phyloP scores from a whole-genome alignment of 257 asterid genomes.

The Solanum megistacrolobum region DNA sequence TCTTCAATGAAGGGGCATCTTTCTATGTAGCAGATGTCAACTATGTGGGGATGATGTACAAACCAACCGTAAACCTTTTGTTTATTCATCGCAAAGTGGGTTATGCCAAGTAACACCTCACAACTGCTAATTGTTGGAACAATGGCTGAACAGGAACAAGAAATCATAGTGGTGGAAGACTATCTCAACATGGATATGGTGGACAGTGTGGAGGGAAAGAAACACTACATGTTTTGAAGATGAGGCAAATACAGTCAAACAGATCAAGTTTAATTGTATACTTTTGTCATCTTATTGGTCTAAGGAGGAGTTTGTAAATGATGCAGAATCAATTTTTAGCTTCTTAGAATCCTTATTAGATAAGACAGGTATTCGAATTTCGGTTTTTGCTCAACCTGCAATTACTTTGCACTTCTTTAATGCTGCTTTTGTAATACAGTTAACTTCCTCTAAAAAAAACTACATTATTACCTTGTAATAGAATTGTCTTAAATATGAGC shows the following conservation, averaged over 20 bases:
- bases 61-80: neutral
- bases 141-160: neutral
- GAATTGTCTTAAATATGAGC: neutral
- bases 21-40: neutral
- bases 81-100: neutral
- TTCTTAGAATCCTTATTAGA: neutral
- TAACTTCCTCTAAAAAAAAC: neutral
- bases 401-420: neutral
- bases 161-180: neutral
- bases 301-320: neutral
- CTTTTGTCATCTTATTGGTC: neutral
- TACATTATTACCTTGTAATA: neutral
- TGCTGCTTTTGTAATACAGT: neutral
- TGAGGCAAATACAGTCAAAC: neutral
- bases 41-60: neutral
- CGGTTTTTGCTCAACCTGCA: neutral
- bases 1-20: neutral
- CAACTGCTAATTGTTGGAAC: neutral
- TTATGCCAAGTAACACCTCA: neutral
- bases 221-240: neutral
- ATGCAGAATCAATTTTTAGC: neutral
- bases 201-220: neutral
- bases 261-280: neutral
- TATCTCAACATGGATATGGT: neutral
- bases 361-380: neutral